Conservation (phyloP, 768 basidiomycete species). For the Calvatia gigantea region DNA sequence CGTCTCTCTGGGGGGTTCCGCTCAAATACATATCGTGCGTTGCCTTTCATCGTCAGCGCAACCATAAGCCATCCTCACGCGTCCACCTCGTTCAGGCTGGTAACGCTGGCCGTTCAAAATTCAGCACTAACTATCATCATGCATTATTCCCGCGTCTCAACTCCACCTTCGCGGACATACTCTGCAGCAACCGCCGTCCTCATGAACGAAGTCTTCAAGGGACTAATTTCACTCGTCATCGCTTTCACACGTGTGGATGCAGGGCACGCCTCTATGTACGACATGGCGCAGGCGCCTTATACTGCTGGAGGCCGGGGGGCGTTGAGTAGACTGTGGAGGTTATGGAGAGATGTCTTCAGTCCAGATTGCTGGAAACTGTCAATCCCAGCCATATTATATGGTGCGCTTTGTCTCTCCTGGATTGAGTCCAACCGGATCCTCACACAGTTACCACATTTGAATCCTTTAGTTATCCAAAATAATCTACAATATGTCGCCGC, state of each 20-base stretch:
- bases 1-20: conserved; percentile 67
- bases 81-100: conserved; percentile 41
- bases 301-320: conserved; percentile 11
- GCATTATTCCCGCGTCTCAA: conserved; percentile 91
- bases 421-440: not conserved
- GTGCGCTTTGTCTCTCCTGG: conserved; percentile 24
- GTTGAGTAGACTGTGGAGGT: conserved; percentile 33
- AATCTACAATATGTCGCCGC: conserved; percentile 95
- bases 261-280: conserved; percentile 20
- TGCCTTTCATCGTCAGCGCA: not conserved
- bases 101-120: conserved; percentile 91
- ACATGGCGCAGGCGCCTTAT: conserved; percentile 29
- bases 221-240: conserved; percentile 79
- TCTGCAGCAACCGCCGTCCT: conserved; percentile 94
- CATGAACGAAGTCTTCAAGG: conserved; percentile 92
- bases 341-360: conserved; percentile 75
- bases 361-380: conserved; percentile 96
- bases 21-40: conserved; percentile 81
- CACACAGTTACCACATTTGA: no score
- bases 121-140: conserved; percentile 88
- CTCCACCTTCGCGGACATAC: conserved; percentile 72
- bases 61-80: conserved; percentile 4
- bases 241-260: conserved; percentile 67
- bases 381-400: conserved; percentile 94
- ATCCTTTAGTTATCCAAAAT: conserved; percentile 74